Evolutionary conservation across 2,329 filamentous ascomycete species (phyloP), one percentile per base, ranked within the genome.

Genomic region (Epicoccum sorghinum): DNA sequence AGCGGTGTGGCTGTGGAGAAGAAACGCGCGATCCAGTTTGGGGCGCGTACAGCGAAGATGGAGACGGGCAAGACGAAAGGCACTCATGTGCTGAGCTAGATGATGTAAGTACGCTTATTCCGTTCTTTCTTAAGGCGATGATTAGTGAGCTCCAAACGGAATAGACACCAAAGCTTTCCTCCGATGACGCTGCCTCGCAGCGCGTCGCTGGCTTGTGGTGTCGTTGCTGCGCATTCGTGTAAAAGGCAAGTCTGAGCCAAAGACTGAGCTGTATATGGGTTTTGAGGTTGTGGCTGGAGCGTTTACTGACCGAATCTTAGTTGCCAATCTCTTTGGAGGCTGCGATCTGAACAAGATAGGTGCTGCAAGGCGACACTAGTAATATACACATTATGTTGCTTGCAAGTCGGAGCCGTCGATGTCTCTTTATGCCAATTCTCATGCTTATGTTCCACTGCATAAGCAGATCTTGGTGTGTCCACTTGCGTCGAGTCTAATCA

Each of bases 11-110:
- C 93, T 4, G 78, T 78, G n/a, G 93, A 98, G 75, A 96, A 95
- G 82, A 99, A 99, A 77, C 83, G 93, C 68, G 93, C 93, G 14
- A 89, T 92, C 10, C 71, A 74, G 36, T 74, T 78, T 71, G 87
- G 79, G 8, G 55, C 69, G 10, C 66, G 71, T 9, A 73, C 70
- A 6, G 70, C 70, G 2, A 72, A 70, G 64, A 82, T 82, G 80
- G 77, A 80, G 51, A 77, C 73, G 1, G 76, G 78, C 7, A 78
- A 73, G 57, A 77, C 73, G 0, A 82, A 80, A 59, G 80, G 80
- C 22, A 82, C 79, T 1, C 73, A 78, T 13, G 53, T 75, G 9
- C 60, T 82, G 38, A 68, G 62, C 4, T 27, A 27, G 22, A 18
- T 13, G n/a, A 32, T 8, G 37, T 41, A 25, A 18, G 36, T 30